These are phyloP conservation scores for Backusella australiensis DNA, from an alignment of 192 early-diverging fungal genomes.

Conservation along the genomic window DNA sequence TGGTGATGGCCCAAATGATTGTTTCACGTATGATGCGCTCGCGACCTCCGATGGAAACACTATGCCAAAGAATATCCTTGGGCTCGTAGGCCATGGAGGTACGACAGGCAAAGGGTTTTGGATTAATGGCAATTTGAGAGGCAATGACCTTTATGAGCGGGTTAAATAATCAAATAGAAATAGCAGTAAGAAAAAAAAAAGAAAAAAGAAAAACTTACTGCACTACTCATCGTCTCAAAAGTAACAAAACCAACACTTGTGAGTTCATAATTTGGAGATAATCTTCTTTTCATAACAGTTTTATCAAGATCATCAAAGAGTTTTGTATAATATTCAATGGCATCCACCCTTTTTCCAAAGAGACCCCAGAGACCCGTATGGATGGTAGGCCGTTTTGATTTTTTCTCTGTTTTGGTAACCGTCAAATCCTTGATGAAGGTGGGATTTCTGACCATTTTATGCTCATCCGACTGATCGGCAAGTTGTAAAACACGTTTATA, in stretches of 20 bases:
- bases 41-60: conserved; percentile 50
- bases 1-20: conserved; percentile 49
- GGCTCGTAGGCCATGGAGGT: conserved; percentile 67
- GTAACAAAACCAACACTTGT: conserved; percentile 73
- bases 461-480: neutral
- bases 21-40: conserved; percentile 49
- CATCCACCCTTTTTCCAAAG: conserved; percentile 61
- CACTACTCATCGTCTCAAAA: conserved; percentile 64
- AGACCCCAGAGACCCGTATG: conserved; percentile 39
- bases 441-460: too few relatives aligned
- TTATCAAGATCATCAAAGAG: conserved; percentile 53
- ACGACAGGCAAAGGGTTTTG: conserved; percentile 58
- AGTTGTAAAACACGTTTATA: neutral
- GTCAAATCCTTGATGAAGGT: conserved; percentile 7
- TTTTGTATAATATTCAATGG: conserved; percentile 61
- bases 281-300: conserved; percentile 33
- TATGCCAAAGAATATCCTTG: conserved; percentile 69
- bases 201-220: conserved; percentile 33
- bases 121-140: conserved; percentile 62
- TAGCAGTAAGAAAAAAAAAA: neutral
- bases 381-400: conserved; percentile 38
- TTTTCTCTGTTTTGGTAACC: neutral
- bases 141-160: conserved; percentile 47
- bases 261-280: conserved; percentile 20
- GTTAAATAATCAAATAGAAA: neutral